Conservation (phyloP, 345 rosid genomes). For the Aquilaria yunnanensis region DNA sequence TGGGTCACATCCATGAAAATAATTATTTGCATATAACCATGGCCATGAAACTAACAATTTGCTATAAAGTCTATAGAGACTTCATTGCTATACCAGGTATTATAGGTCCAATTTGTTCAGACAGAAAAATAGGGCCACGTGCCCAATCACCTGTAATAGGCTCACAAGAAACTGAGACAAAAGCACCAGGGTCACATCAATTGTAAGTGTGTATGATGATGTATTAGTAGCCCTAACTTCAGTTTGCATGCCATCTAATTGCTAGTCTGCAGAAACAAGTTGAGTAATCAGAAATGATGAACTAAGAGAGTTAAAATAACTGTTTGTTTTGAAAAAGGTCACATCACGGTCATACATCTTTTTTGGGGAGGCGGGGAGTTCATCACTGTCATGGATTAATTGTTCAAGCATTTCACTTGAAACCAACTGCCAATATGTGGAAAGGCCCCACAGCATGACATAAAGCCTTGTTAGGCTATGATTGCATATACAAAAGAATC, state of each 20-base stretch:
- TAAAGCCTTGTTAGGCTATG: no score
- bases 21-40: background rate
- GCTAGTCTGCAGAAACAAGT: conserved; percentile 47
- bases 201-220: conserved; percentile 52
- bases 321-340: no score
- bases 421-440: background rate
- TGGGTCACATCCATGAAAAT: conserved; percentile 5
- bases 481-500: background rate
- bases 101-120: no score
- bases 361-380: no score
- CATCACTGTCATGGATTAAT: no score
- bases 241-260: conserved; percentile 55
- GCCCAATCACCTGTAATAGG: conserved; percentile 86
- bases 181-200: conserved; percentile 78
- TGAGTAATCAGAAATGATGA: background rate
- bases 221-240: conserved; percentile 66
- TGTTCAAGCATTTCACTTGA: background rate
- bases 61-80: conserved; percentile 9
- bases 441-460: no score
- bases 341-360: background rate
- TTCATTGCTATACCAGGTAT: conserved; percentile 45
- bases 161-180: conserved; percentile 86
- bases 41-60: background rate
- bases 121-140: no score
- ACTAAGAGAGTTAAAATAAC: no score